Evolutionary conservation across 345 rosid species (phyloP), one percentile per base, ranked within the genome.

Genomic region (Sapria himalayana): DNA sequence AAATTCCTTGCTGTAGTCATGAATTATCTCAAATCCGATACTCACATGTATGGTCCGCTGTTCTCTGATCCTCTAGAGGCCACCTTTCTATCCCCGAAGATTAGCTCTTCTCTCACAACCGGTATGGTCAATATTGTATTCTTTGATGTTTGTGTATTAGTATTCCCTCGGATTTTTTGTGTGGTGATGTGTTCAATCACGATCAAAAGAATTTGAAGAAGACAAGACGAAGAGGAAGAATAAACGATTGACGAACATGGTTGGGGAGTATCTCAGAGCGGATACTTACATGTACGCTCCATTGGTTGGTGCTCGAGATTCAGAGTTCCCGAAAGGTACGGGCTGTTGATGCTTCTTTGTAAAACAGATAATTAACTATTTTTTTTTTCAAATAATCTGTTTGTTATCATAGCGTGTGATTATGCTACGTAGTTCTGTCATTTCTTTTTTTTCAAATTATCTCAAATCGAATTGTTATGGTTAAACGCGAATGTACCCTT

Each of bases 21-120:
- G 2, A 23, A 59, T 18, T 72, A 62, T 56, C 67, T 79, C 15
- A 51, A 56, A 23, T 57, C 62, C 15, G 66, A 75, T 56, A 39
- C 29, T 2, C 58, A 68, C 62, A 55, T 75, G 67, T 66, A 59
- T 43, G 58, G 67, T 62, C 76, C 76, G 40, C 55, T 63, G 19
- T 3, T 72, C 22, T 43, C 63, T 14, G n/a, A n/a, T n/a, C 41
- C 34, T 45, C 41, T 57, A 16, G 22, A 27, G 25, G 21, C 47
- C 10, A 33, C 27, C 27, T 43, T 46, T 22, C 29, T 17, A 14
- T 18, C 67, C 9, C 42, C 39, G 9, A 56, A 19, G 9, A 0
- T 10, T 9, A 23, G 12, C 7, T 25, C 42, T 20, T 25, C 37
- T 23, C 43, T 36, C 14, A 4, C 38, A 7, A 9, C 46, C 37